Percentiles rank a stretch among this genome's conserved stretches.
phyloP scores from a whole-genome alignment of 257 asterid species.

The Solanum virginianum region DNA sequence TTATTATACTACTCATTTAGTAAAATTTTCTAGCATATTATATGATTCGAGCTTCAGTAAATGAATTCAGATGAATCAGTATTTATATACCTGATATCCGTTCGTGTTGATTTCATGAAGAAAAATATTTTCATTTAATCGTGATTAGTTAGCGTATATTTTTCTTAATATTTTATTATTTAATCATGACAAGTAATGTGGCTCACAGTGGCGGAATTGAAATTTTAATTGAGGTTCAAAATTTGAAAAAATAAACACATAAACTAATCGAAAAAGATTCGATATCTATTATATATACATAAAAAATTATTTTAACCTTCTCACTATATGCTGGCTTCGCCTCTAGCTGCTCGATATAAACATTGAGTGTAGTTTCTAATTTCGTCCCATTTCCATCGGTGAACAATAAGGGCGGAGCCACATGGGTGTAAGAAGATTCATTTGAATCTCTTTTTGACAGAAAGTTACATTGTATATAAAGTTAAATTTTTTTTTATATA shows the following conservation, averaged over 20 bases:
- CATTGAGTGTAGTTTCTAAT: not conserved
- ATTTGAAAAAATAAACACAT: no score
- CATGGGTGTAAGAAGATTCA: no score
- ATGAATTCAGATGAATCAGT: not conserved
- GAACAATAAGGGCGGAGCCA: no score
- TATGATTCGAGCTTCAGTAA: not conserved
- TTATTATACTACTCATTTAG: not conserved
- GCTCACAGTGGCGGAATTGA: not conserved
- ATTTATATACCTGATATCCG: not conserved
- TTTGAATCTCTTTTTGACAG: no score
- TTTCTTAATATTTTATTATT: not conserved
- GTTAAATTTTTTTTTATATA: not conserved
- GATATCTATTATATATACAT: no score
- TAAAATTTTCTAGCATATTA: not conserved
- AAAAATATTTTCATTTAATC: not conserved
- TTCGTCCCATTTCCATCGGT: no score
- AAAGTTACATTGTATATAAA: not conserved
- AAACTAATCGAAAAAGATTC: no score
- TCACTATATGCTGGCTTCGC: no score
- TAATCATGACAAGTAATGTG: not conserved
- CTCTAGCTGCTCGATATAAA: not conserved
- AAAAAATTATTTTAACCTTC: no score
- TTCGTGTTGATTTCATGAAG: not conserved
- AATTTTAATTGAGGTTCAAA: no score
- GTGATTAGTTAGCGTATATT: not conserved